Conservation (phyloP, 2,329 filamentous ascomycete genomes). For the Leptodontidium sp. region DNA sequence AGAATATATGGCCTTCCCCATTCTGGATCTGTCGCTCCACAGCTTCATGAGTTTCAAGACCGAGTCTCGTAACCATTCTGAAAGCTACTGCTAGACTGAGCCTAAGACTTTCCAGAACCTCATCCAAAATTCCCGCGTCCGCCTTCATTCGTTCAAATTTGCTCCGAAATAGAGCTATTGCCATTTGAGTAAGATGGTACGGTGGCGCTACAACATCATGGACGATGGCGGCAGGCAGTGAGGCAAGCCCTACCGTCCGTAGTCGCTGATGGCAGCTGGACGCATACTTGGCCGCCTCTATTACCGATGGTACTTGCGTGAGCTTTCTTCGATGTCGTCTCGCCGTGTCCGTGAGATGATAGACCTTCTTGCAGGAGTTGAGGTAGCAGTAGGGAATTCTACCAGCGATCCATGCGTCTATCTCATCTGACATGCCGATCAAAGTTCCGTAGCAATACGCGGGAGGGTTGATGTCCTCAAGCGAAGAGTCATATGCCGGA, state of each 20-base stretch:
- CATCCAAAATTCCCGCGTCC: no score
- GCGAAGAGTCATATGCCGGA: constrained; percentile 2
- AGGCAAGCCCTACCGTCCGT: not conserved
- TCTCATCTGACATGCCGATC: constrained; percentile 6
- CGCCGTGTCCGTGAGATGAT: no score
- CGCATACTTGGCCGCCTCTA: constrained; percentile 1
- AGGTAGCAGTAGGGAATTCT: constrained; percentile 15
- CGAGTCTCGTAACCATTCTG: constrained; percentile 4
- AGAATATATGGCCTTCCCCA: constrained; percentile 12
- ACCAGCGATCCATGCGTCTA: constrained; percentile 1
- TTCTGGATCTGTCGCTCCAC: not conserved
- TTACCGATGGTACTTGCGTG: constrained; percentile 13
- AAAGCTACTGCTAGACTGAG: not conserved
- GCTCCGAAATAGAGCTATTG: not conserved
- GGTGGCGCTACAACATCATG: constrained; percentile 14
- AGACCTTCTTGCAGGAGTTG: not conserved
- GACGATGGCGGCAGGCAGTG: not conserved
- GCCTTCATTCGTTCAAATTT: no score
- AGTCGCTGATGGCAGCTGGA: not conserved
- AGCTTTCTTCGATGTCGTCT: constrained; percentile 16
- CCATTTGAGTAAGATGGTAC: constrained; percentile 10
- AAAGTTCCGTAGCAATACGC: not conserved
- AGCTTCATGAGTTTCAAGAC: constrained; percentile 10
- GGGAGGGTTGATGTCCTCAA: constrained; percentile 5
- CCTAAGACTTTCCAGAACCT: not conserved